These are phyloP conservation scores for Nowakowskiella sp. DNA, from an alignment of 192 early-diverging fungal species.

Conservation along the genomic window DNA sequence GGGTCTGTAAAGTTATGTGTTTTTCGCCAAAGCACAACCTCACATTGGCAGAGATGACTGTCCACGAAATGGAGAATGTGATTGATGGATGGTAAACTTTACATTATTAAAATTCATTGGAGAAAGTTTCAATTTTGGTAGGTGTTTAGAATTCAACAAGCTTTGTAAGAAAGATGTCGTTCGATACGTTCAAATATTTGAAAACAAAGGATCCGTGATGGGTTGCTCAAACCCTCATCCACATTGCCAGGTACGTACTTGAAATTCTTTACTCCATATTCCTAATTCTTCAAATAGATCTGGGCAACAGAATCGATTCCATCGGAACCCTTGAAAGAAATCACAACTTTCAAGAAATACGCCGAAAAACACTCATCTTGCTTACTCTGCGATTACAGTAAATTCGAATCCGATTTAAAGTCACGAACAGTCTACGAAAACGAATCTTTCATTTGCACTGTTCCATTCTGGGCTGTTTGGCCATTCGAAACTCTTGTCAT, in stretches of 20 bases:
- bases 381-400: slow-evolving; percentile 77
- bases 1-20: slow-evolving; percentile 86
- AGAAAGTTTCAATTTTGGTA: too few species aligned
- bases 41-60: slow-evolving; percentile 78
- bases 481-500: slow-evolving; percentile 90
- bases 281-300: slow-evolving; percentile 28
- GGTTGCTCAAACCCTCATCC: slow-evolving; percentile 97
- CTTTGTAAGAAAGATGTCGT: slow-evolving; percentile 47
- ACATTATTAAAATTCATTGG: too few species aligned
- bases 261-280: not conserved
- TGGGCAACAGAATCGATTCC: slow-evolving; percentile 86
- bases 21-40: slow-evolving; percentile 84
- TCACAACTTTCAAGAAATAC: slow-evolving; percentile 58
- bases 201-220: slow-evolving; percentile 95
- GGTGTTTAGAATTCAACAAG: slow-evolving; percentile 42
- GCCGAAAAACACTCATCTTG: slow-evolving; percentile 47
- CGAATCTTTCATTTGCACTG: slow-evolving; percentile 67
- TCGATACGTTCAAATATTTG: slow-evolving; percentile 88
- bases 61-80: slow-evolving; percentile 55
- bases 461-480: slow-evolving; percentile 97
- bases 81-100: slow-evolving; percentile 75
- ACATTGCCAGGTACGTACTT: slow-evolving; percentile 63
- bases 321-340: slow-evolving; percentile 67
- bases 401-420: slow-evolving; percentile 42
- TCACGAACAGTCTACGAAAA: slow-evolving; percentile 74